Percentiles rank a stretch among this genome's conserved stretches.
phyloP scores from a whole-genome alignment of 2,329 filamentous ascomycete genomes.

The Penicillium sp. region DNA sequence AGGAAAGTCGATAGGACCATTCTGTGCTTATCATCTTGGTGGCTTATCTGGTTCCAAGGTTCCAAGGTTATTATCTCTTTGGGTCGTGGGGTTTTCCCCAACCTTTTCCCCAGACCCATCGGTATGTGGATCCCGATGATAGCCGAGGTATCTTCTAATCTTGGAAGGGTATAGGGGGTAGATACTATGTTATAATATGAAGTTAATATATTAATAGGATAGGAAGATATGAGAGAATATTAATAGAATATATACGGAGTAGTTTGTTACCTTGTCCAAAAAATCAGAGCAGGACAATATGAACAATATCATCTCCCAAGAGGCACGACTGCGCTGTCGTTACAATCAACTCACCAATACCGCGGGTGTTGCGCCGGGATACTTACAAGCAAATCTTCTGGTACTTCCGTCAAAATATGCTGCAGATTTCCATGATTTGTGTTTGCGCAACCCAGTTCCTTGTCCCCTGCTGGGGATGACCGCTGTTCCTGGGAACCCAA shows the following conservation, averaged over 20 bases:
- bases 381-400: constrained; percentile 64
- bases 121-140: constrained; percentile 27
- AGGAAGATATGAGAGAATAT: not conserved
- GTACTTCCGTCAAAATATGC: constrained; percentile 59
- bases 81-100: constrained; percentile 1
- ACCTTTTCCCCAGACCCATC: constrained; percentile 23
- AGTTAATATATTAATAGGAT: not conserved
- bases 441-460: constrained; percentile 61
- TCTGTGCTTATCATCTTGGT: too few species aligned
- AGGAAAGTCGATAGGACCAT: constrained; percentile 1
- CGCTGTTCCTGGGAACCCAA: constrained; percentile 38
- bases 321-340: constrained; percentile 49
- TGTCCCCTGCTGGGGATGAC: constrained; percentile 59
- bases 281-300: not conserved
- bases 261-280: not conserved
- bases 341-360: constrained; percentile 48
- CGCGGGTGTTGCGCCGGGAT: constrained; percentile 55
- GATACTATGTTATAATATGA: too few species aligned
- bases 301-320: constrained; percentile 21
- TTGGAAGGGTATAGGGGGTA: not conserved
- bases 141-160: not conserved
- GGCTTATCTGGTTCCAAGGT: not conserved
- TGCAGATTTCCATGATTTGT: constrained; percentile 58
- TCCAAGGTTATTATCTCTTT: not conserved
- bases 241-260: not conserved